A percentile compares a stretch with the other conserved stretches of the same genome.
Evolutionary conservation across 2,329 filamentous ascomycete species (phyloP).

Genomic region (Sclerotinia subarctica): DNA sequence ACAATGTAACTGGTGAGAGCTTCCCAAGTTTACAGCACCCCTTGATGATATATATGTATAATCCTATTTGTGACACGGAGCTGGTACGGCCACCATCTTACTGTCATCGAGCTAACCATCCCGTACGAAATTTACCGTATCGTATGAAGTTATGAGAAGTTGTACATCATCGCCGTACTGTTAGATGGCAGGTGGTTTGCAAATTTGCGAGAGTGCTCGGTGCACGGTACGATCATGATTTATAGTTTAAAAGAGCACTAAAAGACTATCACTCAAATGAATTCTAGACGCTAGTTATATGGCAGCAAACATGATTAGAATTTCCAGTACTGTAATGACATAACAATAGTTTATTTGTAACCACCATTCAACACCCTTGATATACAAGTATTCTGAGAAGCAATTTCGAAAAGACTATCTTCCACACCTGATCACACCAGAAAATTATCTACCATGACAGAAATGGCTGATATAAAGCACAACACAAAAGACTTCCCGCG

Average conservation of each 20-base stretch:
- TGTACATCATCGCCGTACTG: not conserved
- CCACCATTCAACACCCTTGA: not conserved
- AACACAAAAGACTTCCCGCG: not conserved
- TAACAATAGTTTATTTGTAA: not conserved
- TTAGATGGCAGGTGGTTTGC: not conserved
- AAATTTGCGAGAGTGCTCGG: not conserved
- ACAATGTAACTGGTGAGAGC: not conserved
- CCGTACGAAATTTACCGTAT: no score
- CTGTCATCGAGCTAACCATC: no score
- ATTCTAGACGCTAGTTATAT: not conserved
- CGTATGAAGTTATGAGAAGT: not conserved
- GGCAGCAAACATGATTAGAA: not conserved
- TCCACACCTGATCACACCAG: not conserved
- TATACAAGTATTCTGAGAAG: not conserved
- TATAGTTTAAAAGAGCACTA: not conserved
- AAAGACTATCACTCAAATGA: not conserved
- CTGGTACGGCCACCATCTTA: no score
- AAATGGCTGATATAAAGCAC: not conserved
- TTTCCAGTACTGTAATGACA: accelerated
- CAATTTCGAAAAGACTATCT: not conserved
- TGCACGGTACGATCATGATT: not conserved
- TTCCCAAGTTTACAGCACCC: no score
- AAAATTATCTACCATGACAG: not conserved
- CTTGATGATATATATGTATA: not conserved
- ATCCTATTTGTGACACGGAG: not conserved